These are phyloP conservation scores for Mycena sp. DNA, from an alignment of 1,284 basidiomycete genomes.

Conservation along the genomic window DNA sequence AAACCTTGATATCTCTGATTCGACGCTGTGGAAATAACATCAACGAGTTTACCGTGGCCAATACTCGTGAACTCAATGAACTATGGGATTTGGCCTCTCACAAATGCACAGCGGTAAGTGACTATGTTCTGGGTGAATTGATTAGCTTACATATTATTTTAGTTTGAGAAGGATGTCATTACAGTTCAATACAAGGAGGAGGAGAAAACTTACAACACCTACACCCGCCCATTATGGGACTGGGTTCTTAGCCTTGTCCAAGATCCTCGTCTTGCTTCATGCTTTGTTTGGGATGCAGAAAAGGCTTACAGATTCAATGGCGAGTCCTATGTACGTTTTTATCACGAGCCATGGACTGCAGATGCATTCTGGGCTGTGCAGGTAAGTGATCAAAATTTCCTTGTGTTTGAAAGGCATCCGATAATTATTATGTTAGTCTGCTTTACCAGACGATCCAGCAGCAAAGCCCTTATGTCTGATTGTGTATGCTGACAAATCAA, in stretches of 20 bases:
- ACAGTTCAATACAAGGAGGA: neutral
- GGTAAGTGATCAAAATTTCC: slow-evolving; percentile 1
- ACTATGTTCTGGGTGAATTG: too few species aligned
- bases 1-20: slow-evolving; percentile 13
- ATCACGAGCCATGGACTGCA: too few species aligned
- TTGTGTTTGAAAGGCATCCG: too few species aligned
- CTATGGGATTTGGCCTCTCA: slow-evolving; percentile 9
- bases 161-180: neutral
- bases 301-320: too few species aligned
- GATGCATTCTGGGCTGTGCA: neutral
- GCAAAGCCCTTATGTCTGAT: neutral
- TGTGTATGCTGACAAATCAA: slow-evolving; percentile 7
- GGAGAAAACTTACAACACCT: neutral
- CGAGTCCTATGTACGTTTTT: too few species aligned
- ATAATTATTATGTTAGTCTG: too few species aligned
- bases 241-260: neutral
- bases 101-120: slow-evolving; percentile 4
- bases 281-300: too few species aligned
- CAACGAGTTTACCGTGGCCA: neutral
- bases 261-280: neutral
- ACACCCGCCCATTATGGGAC: slow-evolving; percentile 4
- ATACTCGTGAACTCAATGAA: neutral
- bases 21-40: neutral
- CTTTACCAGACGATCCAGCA: too few species aligned
- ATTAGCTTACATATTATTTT: neutral